Conservation (phyloP, 257 asterid genomes). For the Fraxinus americana region DNA sequence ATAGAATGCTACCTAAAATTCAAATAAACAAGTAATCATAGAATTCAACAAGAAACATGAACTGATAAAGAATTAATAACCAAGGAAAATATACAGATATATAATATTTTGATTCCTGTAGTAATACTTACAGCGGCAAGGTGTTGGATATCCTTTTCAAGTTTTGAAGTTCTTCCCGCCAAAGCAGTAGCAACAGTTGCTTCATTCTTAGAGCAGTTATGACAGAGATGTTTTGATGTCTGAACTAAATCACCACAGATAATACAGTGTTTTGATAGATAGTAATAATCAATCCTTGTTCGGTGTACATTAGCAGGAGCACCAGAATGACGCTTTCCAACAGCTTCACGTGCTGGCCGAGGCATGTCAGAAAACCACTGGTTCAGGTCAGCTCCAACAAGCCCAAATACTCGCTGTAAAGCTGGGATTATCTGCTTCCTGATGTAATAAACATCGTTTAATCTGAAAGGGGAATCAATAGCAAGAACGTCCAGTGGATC, state of each 20-base stretch:
- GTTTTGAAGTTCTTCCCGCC: slow-evolving; percentile 74
- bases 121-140: slow-evolving; percentile 81
- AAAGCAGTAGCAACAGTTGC: slow-evolving; percentile 60
- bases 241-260: slow-evolving; percentile 81
- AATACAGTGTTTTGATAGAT: slow-evolving; percentile 74
- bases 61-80: neutral
- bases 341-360: slow-evolving; percentile 67
- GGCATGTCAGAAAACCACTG: slow-evolving; percentile 91
- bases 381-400: slow-evolving; percentile 81
- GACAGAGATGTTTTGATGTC: slow-evolving; percentile 63
- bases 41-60: neutral
- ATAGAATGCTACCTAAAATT: neutral
- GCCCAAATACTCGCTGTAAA: slow-evolving; percentile 87
- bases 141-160: slow-evolving; percentile 81
- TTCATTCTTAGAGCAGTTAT: slow-evolving; percentile 63
- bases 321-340: slow-evolving; percentile 49
- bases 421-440: slow-evolving; percentile 93
- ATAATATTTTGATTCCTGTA: neutral
- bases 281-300: slow-evolving; percentile 81
- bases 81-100: neutral
- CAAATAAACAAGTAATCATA: neutral
- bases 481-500: slow-evolving; percentile 77
- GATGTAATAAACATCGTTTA: slow-evolving; percentile 83
- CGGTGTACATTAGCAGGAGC: slow-evolving; percentile 50
- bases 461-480: slow-evolving; percentile 74